A percentile compares a stretch with the other conserved stretches of the same genome.
Conservation (phyloP, 2,329 filamentous ascomycete genomes). For the Aspergillus pseudotamarii region DNA sequence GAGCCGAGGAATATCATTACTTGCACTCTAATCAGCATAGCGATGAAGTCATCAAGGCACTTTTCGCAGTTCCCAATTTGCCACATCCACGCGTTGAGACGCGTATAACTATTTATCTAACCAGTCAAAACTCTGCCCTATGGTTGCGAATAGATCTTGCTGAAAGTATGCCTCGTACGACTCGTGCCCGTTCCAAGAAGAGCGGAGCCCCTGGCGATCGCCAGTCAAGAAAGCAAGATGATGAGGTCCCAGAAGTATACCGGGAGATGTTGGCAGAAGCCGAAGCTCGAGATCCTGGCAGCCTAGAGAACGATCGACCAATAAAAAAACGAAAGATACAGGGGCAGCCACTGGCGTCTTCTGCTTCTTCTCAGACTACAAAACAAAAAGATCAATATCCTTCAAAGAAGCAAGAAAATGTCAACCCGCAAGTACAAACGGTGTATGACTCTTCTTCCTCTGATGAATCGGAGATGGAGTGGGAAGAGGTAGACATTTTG, state of each 20-base stretch:
- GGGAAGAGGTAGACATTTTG: conserved; percentile 62
- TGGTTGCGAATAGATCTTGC: conserved; percentile 8
- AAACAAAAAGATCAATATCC: conserved; percentile 17
- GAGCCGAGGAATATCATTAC: not conserved
- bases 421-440: conserved; percentile 30
- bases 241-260: conserved; percentile 42
- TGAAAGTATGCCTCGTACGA: conserved; percentile 26
- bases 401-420: conserved; percentile 13
- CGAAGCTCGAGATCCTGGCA: conserved; percentile 34
- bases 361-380: not conserved
- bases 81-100: not conserved
- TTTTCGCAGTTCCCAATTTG: not conserved
- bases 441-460: conserved; percentile 48
- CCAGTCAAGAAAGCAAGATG: conserved; percentile 21
- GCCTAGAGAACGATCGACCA: conserved; percentile 29
- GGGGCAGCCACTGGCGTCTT: conserved; percentile 24
- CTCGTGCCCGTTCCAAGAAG: conserved; percentile 19
- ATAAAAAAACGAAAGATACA: conserved; percentile 44
- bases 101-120: not conserved
- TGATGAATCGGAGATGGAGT: conserved; percentile 65
- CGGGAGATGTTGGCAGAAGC: conserved; percentile 47
- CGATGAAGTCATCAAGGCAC: not conserved
- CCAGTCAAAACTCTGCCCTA: conserved; percentile 8
- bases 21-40: not conserved
- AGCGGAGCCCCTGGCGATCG: conserved; percentile 15